A percentile compares a stretch with the other conserved stretches of the same genome.
Conservation (phyloP, 2,329 filamentous ascomycete species). For the Esteya vermicola region DNA sequence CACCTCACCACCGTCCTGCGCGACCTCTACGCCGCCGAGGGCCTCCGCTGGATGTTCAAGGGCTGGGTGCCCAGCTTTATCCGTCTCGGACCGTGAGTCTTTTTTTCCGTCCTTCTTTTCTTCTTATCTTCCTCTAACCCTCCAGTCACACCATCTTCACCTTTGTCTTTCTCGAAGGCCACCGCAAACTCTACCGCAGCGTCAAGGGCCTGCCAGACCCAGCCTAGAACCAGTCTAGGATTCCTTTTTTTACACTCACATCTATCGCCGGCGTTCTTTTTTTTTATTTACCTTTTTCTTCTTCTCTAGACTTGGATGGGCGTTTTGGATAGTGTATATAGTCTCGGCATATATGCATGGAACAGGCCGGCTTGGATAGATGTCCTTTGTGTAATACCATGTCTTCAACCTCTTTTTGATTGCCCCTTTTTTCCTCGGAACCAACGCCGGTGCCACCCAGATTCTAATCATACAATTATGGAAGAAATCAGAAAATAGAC, state of each 20-base stretch:
- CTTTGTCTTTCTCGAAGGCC: constrained; percentile 74
- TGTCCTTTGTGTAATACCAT: too few species aligned
- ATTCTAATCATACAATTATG: too few species aligned
- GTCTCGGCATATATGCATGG: too few species aligned
- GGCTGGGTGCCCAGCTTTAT: constrained; percentile 74
- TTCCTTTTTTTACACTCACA: neutral
- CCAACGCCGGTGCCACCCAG: too few species aligned
- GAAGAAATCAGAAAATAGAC: too few species aligned
- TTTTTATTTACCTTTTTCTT: neutral
- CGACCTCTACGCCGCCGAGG: constrained; percentile 57
- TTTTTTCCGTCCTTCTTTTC: neutral
- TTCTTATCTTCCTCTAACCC: neutral
- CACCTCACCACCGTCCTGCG: constrained; percentile 45
- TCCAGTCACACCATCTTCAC: constrained; percentile 68
- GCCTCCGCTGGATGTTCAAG: constrained; percentile 72
- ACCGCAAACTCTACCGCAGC: constrained; percentile 62
- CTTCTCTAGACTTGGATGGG: too few species aligned
- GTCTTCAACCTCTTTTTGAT: too few species aligned
- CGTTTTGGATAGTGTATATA: too few species aligned
- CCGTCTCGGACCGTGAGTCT: constrained; percentile 45
- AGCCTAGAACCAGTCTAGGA: neutral
- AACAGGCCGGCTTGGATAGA: too few species aligned
- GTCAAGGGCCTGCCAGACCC: constrained; percentile 27
- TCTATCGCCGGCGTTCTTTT: neutral
- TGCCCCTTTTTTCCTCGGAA: too few species aligned